Evolutionary conservation across 2,329 filamentous ascomycete species (phyloP).

Genomic region (Cucurbitaria berberidis): DNA sequence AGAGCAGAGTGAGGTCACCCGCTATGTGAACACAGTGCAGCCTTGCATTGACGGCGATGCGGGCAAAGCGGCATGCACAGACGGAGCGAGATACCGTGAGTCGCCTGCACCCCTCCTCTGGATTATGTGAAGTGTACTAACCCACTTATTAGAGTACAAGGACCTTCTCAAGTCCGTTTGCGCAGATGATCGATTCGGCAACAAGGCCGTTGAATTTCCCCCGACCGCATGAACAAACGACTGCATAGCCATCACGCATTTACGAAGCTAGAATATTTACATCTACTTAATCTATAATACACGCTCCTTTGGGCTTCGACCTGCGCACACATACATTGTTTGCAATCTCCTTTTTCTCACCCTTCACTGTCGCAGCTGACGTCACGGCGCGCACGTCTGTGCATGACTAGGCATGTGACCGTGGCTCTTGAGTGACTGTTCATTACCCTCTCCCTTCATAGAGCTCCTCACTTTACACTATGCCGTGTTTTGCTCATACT

Average conservation of each 20-base stretch:
- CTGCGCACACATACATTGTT: neutral
- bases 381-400: neutral
- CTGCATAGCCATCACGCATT: neutral
- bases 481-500: too few relatives aligned
- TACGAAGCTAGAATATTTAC: neutral
- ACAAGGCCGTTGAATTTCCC: conserved; percentile 14
- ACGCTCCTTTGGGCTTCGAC: neutral
- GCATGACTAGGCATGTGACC: neutral
- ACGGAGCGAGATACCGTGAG: conserved; percentile 24
- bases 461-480: neutral
- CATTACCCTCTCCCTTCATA: neutral
- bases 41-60: conserved; percentile 23
- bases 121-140: conserved; percentile 6
- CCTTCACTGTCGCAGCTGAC: neutral
- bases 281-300: conserved; percentile 11
- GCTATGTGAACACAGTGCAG: conserved; percentile 23
- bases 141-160: conserved; percentile 22
- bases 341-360: neutral
- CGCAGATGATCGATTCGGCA: conserved; percentile 10
- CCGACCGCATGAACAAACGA: neutral
- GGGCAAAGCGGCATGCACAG: conserved; percentile 19
- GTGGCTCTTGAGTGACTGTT: neutral
- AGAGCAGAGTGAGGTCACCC: conserved; percentile 18
- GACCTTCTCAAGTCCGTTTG: conserved; percentile 17
- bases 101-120: neutral